These are phyloP conservation scores for Lachancea lanzarotensis DNA, from an alignment of 805 yeast species.

Conservation along the genomic window DNA sequence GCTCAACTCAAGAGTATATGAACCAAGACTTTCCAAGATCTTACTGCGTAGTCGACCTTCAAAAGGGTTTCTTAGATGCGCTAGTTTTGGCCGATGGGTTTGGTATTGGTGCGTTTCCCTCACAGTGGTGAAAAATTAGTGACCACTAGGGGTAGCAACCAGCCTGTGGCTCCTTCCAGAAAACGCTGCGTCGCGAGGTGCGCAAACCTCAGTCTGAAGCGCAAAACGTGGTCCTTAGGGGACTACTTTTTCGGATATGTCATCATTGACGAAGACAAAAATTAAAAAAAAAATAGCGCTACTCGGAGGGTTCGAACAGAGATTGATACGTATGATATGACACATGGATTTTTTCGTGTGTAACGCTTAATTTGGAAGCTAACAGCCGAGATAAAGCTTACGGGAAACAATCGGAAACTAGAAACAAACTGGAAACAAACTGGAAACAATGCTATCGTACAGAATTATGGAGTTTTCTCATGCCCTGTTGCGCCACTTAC, in stretches of 20 bases:
- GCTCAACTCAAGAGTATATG: slow-evolving; percentile 1
- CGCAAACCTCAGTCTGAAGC: neutral
- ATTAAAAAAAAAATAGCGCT: neutral
- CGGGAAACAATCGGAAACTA: neutral
- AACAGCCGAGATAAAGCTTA: neutral
- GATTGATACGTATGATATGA: neutral
- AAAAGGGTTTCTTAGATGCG: neutral
- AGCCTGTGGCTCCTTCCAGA: neutral
- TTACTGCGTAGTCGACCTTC: neutral
- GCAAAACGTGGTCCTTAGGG: slow-evolving; percentile 1
- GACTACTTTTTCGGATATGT: too few species aligned
- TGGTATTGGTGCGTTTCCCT: neutral
- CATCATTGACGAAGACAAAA: too few species aligned
- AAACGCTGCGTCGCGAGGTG: neutral
- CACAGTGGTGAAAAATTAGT: neutral
- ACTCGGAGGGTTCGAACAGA: neutral
- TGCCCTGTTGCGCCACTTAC: too few species aligned
- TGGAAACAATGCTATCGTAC: neutral
- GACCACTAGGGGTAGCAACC: neutral
- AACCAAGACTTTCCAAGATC: neutral
- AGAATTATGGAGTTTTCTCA: too few species aligned
- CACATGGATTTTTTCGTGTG: too few species aligned
- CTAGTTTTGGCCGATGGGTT: neutral
- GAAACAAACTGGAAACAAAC: neutral
- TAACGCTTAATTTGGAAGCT: too few species aligned